These are phyloP conservation scores for Lipomyces orientalis DNA, from an alignment of 805 yeast species.

Conservation along the genomic window DNA sequence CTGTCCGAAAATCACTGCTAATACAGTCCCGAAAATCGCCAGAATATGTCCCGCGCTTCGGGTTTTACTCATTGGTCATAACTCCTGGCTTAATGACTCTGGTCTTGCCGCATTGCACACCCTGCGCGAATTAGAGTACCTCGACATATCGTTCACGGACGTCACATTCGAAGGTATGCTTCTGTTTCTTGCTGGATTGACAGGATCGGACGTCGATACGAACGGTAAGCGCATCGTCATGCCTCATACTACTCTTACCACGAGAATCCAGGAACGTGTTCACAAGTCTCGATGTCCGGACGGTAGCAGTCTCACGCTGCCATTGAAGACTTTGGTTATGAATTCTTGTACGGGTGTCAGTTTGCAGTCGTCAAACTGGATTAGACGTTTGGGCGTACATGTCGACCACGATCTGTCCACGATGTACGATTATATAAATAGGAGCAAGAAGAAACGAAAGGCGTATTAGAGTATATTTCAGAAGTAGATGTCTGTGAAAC, in stretches of 20 bases:
- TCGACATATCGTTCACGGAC: slow-evolving; percentile 16
- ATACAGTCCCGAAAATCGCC: background rate
- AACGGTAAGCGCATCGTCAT: slow-evolving; percentile 5
- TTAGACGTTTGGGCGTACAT: slow-evolving; percentile 16
- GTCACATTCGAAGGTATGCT: slow-evolving; percentile 13
- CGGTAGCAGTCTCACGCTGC: background rate
- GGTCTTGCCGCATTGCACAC: slow-evolving; percentile 7
- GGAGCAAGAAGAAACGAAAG: background rate
- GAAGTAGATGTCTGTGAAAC: slow-evolving; percentile 14
- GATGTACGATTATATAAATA: slow-evolving; percentile 12
- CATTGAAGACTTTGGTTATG: slow-evolving; percentile 9
- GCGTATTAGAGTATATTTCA: slow-evolving; percentile 1
- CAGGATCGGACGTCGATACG: slow-evolving; percentile 7
- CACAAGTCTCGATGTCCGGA: background rate
- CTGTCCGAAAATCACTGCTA: slow-evolving; percentile 15
- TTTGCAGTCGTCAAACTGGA: slow-evolving; percentile 15
- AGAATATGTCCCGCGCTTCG: slow-evolving; percentile 14
- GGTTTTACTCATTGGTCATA: slow-evolving; percentile 13
- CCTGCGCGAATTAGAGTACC: slow-evolving; percentile 12
- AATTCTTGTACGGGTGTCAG: slow-evolving; percentile 16
- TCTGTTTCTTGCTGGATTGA: slow-evolving; percentile 12
- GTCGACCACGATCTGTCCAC: slow-evolving; percentile 19
- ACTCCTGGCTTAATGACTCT: slow-evolving; percentile 13
- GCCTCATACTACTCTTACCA: background rate
- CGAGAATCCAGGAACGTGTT: background rate